phyloP scores from a whole-genome alignment of 805 yeast genomes.

The Yamadazyma takamatsuzukensis region DNA sequence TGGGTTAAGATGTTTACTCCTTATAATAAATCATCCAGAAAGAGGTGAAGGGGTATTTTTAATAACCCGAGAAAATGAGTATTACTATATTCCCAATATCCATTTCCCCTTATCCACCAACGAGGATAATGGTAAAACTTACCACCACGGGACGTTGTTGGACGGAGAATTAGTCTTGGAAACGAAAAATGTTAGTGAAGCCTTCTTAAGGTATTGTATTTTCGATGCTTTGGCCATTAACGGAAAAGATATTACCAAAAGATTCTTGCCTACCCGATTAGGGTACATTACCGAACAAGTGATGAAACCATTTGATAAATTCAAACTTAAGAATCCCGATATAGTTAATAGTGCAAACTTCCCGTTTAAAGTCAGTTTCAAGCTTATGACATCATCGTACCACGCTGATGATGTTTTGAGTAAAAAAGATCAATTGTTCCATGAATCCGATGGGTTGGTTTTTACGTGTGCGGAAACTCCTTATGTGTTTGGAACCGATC shows the following conservation, averaged over 20 bases:
- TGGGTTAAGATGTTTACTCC: slow-evolving; percentile 81
- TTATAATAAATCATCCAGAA: slow-evolving; percentile 61
- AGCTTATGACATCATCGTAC: slow-evolving; percentile 82
- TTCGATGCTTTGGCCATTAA: slow-evolving; percentile 89
- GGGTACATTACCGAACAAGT: slow-evolving; percentile 83
- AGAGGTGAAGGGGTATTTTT: slow-evolving; percentile 86
- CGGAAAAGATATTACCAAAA: slow-evolving; percentile 63
- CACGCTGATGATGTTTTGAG: slow-evolving; percentile 72
- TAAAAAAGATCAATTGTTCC: slow-evolving; percentile 69
- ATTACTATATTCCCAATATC: slow-evolving; percentile 73
- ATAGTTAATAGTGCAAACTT: slow-evolving; percentile 59
- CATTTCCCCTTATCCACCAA: slow-evolving; percentile 67
- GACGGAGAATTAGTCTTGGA: slow-evolving; percentile 94
- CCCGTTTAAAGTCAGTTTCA: slow-evolving; percentile 84
- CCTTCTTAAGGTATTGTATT: slow-evolving; percentile 66
- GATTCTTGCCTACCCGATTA: slow-evolving; percentile 74
- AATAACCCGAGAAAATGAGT: slow-evolving; percentile 86
- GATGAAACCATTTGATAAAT: slow-evolving; percentile 74
- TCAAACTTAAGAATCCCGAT: slow-evolving; percentile 68
- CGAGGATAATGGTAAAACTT: slow-evolving; percentile 47
- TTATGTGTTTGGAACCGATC: slow-evolving; percentile 85
- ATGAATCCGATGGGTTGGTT: slow-evolving; percentile 90
- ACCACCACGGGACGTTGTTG: slow-evolving; percentile 82
- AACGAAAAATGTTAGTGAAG: slow-evolving; percentile 52
- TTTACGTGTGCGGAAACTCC: slow-evolving; percentile 90